phyloP scores from a whole-genome alignment of 2,329 filamentous ascomycete genomes.

The Exophiala sp. region DNA sequence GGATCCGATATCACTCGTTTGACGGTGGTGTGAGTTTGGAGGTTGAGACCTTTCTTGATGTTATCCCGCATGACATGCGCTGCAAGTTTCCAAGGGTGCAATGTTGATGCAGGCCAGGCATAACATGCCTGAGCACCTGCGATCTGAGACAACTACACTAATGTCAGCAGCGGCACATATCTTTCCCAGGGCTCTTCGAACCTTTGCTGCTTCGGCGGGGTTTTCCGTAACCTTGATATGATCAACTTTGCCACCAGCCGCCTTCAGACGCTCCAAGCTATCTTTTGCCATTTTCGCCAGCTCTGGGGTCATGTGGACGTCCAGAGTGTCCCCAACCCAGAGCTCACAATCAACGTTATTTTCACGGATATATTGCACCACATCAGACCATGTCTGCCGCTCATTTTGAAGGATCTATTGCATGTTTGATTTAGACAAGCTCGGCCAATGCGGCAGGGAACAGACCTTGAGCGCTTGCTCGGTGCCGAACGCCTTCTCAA shows the following conservation, averaged over 20 bases:
- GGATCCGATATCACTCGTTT: neutral
- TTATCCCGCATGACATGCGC: conserved; percentile 3
- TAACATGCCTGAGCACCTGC: conserved; percentile 3
- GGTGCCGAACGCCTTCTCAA: neutral
- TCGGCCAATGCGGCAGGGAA: neutral
- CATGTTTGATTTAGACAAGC: too few species aligned
- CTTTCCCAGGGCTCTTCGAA: neutral
- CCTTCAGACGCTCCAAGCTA: neutral
- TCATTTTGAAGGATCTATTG: conserved; percentile 4
- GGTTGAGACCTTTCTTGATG: conserved; percentile 4
- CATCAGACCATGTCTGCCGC: conserved; percentile 2
- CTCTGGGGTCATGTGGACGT: conserved; percentile 2
- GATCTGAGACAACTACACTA: neutral
- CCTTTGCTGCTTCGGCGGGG: conserved; percentile 1
- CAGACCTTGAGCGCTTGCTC: conserved; percentile 3
- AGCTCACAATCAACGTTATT: conserved; percentile 5
- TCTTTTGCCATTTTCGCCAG: neutral
- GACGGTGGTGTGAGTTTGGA: conserved; percentile 3
- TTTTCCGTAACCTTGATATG: conserved; percentile 4
- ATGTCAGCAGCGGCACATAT: neutral
- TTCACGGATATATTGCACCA: conserved; percentile 2
- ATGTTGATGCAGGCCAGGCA: conserved; percentile 5
- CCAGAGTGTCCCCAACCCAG: conserved; percentile 3
- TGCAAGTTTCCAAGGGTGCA: conserved; percentile 3
- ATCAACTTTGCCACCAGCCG: conserved; percentile 2